phyloP scores from a whole-genome alignment of 345 rosid species.

The Pistacia atlantica region DNA sequence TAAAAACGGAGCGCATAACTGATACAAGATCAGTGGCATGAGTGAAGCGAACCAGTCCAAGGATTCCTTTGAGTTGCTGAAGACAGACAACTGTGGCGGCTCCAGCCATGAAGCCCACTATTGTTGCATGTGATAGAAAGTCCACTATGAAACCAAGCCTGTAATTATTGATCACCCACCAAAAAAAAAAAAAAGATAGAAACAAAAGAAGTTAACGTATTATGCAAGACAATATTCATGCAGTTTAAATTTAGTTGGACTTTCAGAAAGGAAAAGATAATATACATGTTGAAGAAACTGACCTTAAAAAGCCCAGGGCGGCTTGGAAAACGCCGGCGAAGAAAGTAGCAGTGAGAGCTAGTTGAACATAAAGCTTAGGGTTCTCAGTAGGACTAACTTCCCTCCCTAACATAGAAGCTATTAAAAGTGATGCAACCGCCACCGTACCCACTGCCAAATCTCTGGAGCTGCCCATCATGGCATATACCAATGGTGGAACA shows the following conservation, averaged over 20 bases:
- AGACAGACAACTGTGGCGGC: slow-evolving; percentile 98
- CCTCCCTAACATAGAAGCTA: slow-evolving; percentile 72
- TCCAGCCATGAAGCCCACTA: slow-evolving; percentile 98
- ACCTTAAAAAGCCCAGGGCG: slow-evolving; percentile 90
- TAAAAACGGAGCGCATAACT: slow-evolving; percentile 77
- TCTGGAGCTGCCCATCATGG: slow-evolving; percentile 93
- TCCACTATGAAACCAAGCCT: slow-evolving; percentile 97
- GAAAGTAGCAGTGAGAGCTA: slow-evolving; percentile 84
- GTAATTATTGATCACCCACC: slow-evolving; percentile 6
- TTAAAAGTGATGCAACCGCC: slow-evolving; percentile 81
- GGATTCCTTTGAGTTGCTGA: slow-evolving; percentile 90
- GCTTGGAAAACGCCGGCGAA: slow-evolving; percentile 87
- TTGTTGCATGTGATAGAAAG: slow-evolving; percentile 92
- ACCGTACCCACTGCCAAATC: slow-evolving; percentile 94
- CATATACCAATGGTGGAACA: slow-evolving; percentile 89
- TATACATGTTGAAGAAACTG: neutral
- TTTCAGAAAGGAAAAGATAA: neutral
- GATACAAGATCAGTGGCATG: slow-evolving; percentile 75
- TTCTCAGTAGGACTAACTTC: slow-evolving; percentile 61
- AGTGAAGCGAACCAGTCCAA: slow-evolving; percentile 83
- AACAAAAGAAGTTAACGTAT: neutral
- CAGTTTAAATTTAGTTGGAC: neutral
- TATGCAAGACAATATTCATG: neutral
- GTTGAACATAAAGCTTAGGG: slow-evolving; percentile 67
- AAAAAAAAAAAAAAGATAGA: too few species aligned